Percentiles rank a stretch among this genome's conserved stretches.
Evolutionary conservation across 495 filamentous ascomycete species (phyloP).

Genomic region (Talaromyces thailandensis): DNA sequence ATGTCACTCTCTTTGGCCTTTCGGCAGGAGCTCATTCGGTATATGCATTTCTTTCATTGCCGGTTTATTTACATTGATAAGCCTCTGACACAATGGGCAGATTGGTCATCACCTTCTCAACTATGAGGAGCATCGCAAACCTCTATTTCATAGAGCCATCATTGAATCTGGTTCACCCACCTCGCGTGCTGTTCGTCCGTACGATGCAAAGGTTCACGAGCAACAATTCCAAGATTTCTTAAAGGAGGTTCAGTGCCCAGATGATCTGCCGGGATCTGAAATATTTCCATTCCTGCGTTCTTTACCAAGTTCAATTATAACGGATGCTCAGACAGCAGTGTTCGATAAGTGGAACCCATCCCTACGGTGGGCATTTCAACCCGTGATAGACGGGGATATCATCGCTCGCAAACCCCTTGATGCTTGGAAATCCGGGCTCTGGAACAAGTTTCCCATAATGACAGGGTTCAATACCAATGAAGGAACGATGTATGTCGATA

Average conservation of each 20-base stretch:
- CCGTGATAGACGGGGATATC: slow-evolving; percentile 51
- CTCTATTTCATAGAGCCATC: slow-evolving; percentile 53
- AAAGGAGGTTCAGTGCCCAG: slow-evolving; percentile 25
- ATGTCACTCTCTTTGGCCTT: slow-evolving; percentile 58
- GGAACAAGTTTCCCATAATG: slow-evolving; percentile 51
- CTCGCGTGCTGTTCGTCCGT: slow-evolving; percentile 49
- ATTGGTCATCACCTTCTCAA: slow-evolving; percentile 58
- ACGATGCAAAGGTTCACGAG: slow-evolving; percentile 47
- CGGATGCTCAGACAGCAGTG: slow-evolving; percentile 38
- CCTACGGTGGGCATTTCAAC: slow-evolving; percentile 60
- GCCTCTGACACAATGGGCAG: slow-evolving; percentile 19
- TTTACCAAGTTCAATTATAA: slow-evolving; percentile 34
- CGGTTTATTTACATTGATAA: neutral
- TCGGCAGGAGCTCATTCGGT: slow-evolving; percentile 44
- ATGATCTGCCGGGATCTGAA: slow-evolving; percentile 26
- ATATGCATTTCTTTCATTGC: neutral
- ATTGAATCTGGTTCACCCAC: slow-evolving; percentile 55
- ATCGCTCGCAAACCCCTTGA: slow-evolving; percentile 48
- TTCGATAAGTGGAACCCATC: slow-evolving; percentile 44
- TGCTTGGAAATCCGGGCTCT: slow-evolving; percentile 41
- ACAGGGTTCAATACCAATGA: slow-evolving; percentile 61
- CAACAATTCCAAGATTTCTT: slow-evolving; percentile 53
- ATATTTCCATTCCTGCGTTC: slow-evolving; percentile 43
- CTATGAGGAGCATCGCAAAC: slow-evolving; percentile 20
- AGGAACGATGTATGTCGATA: slow-evolving; percentile 50